Conservation (phyloP, 257 asterid genomes). For the Solanum sitiens region DNA sequence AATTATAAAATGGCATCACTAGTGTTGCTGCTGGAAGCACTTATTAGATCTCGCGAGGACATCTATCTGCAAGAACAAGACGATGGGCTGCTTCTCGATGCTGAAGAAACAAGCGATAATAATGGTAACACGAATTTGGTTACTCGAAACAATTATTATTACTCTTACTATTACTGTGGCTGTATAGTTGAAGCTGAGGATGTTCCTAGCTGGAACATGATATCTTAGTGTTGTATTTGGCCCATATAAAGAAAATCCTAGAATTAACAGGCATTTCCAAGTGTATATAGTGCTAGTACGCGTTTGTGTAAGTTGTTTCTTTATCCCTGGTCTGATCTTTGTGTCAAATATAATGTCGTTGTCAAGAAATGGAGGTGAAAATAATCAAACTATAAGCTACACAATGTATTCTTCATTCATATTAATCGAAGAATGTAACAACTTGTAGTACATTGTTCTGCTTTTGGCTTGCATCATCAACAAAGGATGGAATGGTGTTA, state of each 20-base stretch:
- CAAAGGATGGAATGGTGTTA: neutral
- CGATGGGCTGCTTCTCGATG: neutral
- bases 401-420: neutral
- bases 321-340: neutral
- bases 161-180: neutral
- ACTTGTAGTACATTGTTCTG: neutral
- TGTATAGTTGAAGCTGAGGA: neutral
- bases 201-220: neutral
- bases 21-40: conserved; percentile 6
- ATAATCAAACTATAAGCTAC: neutral
- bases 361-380: neutral
- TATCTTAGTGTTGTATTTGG: neutral
- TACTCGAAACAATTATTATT: neutral
- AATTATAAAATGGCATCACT: conserved; percentile 7
- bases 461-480: neutral
- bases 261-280: neutral
- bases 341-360: neutral
- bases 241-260: neutral
- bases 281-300: neutral
- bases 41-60: neutral
- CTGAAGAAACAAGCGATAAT: neutral
- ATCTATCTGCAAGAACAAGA: neutral
- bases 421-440: neutral
- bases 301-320: neutral
- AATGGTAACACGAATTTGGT: neutral